These are phyloP conservation scores for Cicer bijugum DNA, from an alignment of 306 rosid species.

Conservation along the genomic window DNA sequence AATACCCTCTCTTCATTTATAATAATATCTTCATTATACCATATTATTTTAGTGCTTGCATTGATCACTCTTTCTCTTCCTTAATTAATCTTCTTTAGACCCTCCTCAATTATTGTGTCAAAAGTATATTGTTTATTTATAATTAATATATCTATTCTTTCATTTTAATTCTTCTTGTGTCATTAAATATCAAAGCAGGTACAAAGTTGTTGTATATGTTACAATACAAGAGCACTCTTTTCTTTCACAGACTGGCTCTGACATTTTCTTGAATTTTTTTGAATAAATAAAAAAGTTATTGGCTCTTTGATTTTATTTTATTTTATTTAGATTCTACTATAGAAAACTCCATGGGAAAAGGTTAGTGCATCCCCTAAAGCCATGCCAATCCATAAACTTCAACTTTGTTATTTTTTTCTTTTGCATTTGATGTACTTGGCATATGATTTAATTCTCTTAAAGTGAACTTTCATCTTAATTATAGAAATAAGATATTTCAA, in stretches of 20 bases:
- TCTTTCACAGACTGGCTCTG: slow-evolving; percentile 42
- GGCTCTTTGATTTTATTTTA: slow-evolving; percentile 20
- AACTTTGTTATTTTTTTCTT: not conserved
- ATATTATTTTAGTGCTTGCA: slow-evolving; percentile 46
- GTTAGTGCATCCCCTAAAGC: slow-evolving; percentile 34
- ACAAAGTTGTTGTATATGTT: slow-evolving; percentile 47
- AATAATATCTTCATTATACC: slow-evolving; percentile 56
- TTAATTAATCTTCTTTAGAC: not conserved
- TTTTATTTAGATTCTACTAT: slow-evolving; percentile 38
- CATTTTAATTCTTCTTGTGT: slow-evolving; percentile 41
- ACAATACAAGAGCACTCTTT: slow-evolving; percentile 45
- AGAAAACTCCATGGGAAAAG: slow-evolving; percentile 38
- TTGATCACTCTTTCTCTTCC: slow-evolving; percentile 5
- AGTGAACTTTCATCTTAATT: not conserved
- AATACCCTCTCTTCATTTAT: slow-evolving; percentile 56
- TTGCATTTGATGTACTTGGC: not conserved
- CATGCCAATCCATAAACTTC: slow-evolving; percentile 18
- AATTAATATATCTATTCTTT: slow-evolving; percentile 21
- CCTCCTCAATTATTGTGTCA: slow-evolving; percentile 54
- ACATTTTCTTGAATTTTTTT: slow-evolving; percentile 7
- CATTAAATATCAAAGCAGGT: slow-evolving; percentile 38
- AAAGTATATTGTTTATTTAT: slow-evolving; percentile 34
- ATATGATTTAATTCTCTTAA: not conserved
- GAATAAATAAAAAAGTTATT: not conserved
- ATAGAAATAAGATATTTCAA: not conserved